phyloP scores from a whole-genome alignment of 2,329 filamentous ascomycete species.

The Fusarium sp. region DNA sequence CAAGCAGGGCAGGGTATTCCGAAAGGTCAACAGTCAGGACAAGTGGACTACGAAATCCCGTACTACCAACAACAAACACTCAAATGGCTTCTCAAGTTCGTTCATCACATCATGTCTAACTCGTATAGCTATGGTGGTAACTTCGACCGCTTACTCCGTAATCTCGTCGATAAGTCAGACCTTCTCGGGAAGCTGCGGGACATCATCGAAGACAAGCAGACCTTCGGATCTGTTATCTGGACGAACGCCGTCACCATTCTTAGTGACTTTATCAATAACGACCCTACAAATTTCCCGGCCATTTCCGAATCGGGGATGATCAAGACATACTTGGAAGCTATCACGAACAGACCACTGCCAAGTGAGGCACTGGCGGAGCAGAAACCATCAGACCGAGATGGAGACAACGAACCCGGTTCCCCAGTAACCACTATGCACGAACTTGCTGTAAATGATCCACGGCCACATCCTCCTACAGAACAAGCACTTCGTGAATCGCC shows the following conservation, averaged over 20 bases:
- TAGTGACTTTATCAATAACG: slow-evolving; percentile 97
- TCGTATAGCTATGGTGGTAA: slow-evolving; percentile 77
- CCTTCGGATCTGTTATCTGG: slow-evolving; percentile 95
- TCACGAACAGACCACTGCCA: slow-evolving; percentile 68
- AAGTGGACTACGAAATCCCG: slow-evolving; percentile 92
- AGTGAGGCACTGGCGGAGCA: slow-evolving; percentile 46
- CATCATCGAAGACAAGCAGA: slow-evolving; percentile 81
- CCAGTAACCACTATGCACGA: slow-evolving; percentile 56
- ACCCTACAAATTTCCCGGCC: slow-evolving; percentile 95
- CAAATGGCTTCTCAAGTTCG: slow-evolving; percentile 94
- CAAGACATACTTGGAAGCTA: slow-evolving; percentile 83
- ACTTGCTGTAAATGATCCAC: slow-evolving; percentile 51
- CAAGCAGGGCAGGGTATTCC: slow-evolving; percentile 78
- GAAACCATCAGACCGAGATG: slow-evolving; percentile 48
- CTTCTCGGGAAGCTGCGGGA: slow-evolving; percentile 81
- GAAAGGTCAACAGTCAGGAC: slow-evolving; percentile 75
- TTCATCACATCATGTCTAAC: slow-evolving; percentile 93
- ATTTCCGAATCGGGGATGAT: slow-evolving; percentile 95
- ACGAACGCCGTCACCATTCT: slow-evolving; percentile 92
- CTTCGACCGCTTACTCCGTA: slow-evolving; percentile 89
- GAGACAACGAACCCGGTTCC: slow-evolving; percentile 52
- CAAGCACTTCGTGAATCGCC: slow-evolving; percentile 61
- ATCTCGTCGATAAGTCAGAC: slow-evolving; percentile 92
- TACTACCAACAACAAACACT: slow-evolving; percentile 94
- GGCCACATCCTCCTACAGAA: slow-evolving; percentile 65